Evolutionary conservation across 2,329 filamentous ascomycete genomes (phyloP), one percentile per base, ranked within the genome.

Genomic region (Aspergillus aculeatus): DNA sequence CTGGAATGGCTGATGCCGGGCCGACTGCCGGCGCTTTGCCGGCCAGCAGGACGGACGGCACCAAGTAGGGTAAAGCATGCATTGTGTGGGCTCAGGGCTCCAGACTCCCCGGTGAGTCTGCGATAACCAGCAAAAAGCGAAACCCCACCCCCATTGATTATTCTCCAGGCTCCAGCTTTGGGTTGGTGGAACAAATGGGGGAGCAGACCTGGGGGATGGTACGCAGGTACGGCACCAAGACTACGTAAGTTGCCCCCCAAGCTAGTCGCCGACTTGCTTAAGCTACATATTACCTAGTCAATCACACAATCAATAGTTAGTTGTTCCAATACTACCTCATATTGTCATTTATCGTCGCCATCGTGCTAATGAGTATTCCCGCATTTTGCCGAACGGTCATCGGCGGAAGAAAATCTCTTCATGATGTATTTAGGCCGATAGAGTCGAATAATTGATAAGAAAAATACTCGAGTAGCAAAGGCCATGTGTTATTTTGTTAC

Each of bases 191-290:
- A 64, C 57, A 60, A 58, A 64, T 57, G 59, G 62, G 59, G 57
- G 48, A 56, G 58, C 56, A 59, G 47, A 50, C 41, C 54, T 47
- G 56, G 58, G 49, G 57, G 62, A 51, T 53, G 53, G 50, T 52
- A 66, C 64, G 64, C 64, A 66, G 64, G 64, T 66, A 66, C 64
- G 57, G 57, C 51, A 59, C 50, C 51, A 54, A 57, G 38, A 55
- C 58, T 60, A 62, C 60, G 49, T 57, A 62, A 54, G 50, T 38
- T 19, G n/a, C 5, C 51, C 14, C n/a, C 19, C 35, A 53, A 23
- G 19, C 38, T n/a, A n/a, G 38, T n/a, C 5, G 38, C 38, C 14
- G 16, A n/a, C 14, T 14, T 41, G 38, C 38, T 41, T 41, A 41
- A n/a, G 12, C 14, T 41, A n/a, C 38, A 41, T 41, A 41, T 14